phyloP scores from a whole-genome alignment of 768 basidiomycete genomes.

The Xerocomus brunneocitrinus region DNA sequence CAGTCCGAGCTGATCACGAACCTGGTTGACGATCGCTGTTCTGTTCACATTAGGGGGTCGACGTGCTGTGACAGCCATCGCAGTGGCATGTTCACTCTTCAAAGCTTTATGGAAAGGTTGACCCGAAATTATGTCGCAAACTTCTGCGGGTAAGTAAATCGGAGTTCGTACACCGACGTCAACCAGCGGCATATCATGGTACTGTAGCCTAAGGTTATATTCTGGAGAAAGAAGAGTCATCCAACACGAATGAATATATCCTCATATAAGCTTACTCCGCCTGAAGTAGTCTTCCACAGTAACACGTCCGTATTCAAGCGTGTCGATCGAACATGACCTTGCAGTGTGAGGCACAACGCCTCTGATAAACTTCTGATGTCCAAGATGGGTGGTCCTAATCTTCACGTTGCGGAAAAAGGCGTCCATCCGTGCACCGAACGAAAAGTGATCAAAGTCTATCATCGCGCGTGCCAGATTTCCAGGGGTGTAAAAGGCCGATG shows the following conservation, averaged over 20 bases:
- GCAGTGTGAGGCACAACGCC: not conserved
- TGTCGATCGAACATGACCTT: not conserved
- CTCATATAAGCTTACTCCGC: not conserved
- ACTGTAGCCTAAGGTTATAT: conserved; percentile 31
- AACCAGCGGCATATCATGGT: conserved; percentile 37
- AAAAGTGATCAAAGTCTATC: not conserved
- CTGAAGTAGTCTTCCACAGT: not conserved
- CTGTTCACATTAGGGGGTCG: conserved; percentile 39
- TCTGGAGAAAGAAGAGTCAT: conserved; percentile 20
- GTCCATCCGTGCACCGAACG: not conserved
- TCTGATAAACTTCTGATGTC: not conserved
- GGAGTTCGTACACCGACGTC: conserved; percentile 34
- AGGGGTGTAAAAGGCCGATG: not conserved
- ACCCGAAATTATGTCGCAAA: conserved; percentile 37
- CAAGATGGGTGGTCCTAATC: not conserved
- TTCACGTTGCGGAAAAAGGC: not conserved
- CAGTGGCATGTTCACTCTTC: conserved; percentile 35
- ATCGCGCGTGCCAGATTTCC: not conserved
- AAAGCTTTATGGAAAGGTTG: conserved; percentile 41
- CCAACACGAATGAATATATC: not conserved
- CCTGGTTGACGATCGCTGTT: conserved; percentile 2
- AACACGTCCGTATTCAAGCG: not conserved
- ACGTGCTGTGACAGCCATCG: conserved; percentile 40
- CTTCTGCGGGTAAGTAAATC: conserved; percentile 36
- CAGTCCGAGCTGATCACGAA: conserved; percentile 37